Base-by-base conservation (phyloP, 2,329 filamentous ascomycete genomes). In the Monosporascus sp. region DNA sequence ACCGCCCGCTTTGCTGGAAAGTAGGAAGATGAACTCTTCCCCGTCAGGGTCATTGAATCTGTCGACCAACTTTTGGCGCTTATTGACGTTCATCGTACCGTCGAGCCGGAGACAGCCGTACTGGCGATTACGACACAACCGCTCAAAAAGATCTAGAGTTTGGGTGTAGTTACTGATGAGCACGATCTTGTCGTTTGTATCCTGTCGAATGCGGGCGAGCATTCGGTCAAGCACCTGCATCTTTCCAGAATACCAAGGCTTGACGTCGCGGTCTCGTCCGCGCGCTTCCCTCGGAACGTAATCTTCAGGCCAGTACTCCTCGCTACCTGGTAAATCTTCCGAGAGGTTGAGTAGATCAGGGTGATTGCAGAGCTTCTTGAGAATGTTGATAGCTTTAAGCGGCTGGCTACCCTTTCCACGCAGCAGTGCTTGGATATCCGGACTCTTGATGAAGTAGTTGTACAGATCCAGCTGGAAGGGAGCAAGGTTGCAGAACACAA, bases 301-400 rank as follows among this genome's bases (percentile, higher is more conserved):
- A 65, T 96, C 93, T 2, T 89, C 85, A 0, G 94, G 94, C 65
- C 85, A 94, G 61, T 82, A 83, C 27, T 83, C 68, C 64, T 99
- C 92, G 54, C 88, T 91, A 5, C 94, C 94, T 0, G 93, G 92
- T 31, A 99, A 75, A 66, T 99, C 94, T 0, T 84, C 82, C 0
- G 86, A 77, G 2, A 97, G 78, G 56, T 92, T 89, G 36, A 99
- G 82, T 3, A 99, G 81, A 67, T 99, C 94, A 0, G 94, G 94
- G 64, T 99, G 94, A 62, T 99, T 99, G 77, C 95, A 99, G 15
- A 99, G 85, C 70, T 99, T 99, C 74, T 99, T 99, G 65, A 99
- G 80, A 61, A 99, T 85, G 46, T 90, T 91, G 69, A 99, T 99
- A 7, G 94, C 94, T 70, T 97, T 97, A 47, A 99, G 79, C 1